Evolutionary conservation across 768 basidiomycete genomes (phyloP), one percentile per base, ranked within the genome.

Genomic region (Roridomyces roridus): DNA sequence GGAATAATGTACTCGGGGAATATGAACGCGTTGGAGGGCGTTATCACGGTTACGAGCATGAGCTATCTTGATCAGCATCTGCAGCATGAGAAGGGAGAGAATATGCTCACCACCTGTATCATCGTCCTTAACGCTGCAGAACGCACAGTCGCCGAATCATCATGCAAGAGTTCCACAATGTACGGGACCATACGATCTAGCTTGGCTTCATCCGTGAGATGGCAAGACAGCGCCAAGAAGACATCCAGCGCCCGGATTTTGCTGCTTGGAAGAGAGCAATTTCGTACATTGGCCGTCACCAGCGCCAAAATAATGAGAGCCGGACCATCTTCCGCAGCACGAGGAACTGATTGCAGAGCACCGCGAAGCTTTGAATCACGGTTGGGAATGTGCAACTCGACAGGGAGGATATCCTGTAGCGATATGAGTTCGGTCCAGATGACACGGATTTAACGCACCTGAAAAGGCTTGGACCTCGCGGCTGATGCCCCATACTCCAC

Each of bases 1-100:
- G 95, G 96, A 25, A 98, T 85, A 63, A 98, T 91, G 70, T 98
- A 99, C 71, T 98, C 96, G 0, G 95, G 92, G 66, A 98, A 91
- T 23, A 98, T 91, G 8, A 57, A 90, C 73, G 69, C 90, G 87
- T 23, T 92, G 83, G 78, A 96, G 77, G 88, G 96, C 77, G 74
- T 96, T 81, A 93, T 91, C 8, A 87, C 87, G 2, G 84, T 85
- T 26, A 91, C 89, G n/a, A 85, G 64, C 69, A 77, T 75, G n/a
- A 78, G 64, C 72, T 76, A 4, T n/a, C 23, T 11, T 37, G 48
- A 35, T 21, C 18, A 34, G 41, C 18, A 37, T 21, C 39, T 20
- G 45, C 34, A 24, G 46, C 14, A n/a, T 14, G 60, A 29, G 47
- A 21, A 46, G 8, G 40, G 18, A 51, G 35, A 47, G 23, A 24